Conservation (phyloP, 2,329 filamentous ascomycete genomes). For the Waltergamsia citrina region DNA sequence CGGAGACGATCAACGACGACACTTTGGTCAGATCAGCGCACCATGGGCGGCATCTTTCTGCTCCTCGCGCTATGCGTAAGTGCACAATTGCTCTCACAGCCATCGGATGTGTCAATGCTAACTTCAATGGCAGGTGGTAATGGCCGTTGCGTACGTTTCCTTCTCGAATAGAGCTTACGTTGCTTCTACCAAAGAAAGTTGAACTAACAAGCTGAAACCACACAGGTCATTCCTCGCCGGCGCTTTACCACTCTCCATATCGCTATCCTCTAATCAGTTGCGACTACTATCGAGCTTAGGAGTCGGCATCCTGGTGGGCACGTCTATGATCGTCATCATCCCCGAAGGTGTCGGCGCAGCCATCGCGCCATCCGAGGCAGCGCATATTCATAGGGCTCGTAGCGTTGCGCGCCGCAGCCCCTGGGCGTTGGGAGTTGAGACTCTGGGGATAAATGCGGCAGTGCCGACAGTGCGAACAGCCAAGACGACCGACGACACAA, state of each 20-base stretch:
- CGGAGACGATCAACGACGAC: background rate
- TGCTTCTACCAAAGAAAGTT: slow-evolving; percentile 8
- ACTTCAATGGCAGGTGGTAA: slow-evolving; percentile 34
- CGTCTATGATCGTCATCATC: slow-evolving; percentile 93
- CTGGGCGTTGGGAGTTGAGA: slow-evolving; percentile 9
- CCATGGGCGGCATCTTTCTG: slow-evolving; percentile 29
- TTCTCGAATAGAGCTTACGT: slow-evolving; percentile 4
- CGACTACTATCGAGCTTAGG: slow-evolving; percentile 86
- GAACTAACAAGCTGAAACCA: background rate
- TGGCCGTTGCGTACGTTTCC: slow-evolving; percentile 46
- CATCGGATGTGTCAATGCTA: slow-evolving; percentile 7
- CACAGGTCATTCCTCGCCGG: slow-evolving; percentile 86
- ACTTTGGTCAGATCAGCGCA: slow-evolving; percentile 4
- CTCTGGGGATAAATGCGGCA: slow-evolving; percentile 9
- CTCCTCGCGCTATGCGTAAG: slow-evolving; percentile 31
- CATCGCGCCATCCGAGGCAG: slow-evolving; percentile 39
- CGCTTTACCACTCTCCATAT: slow-evolving; percentile 80
- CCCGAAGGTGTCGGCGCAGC: slow-evolving; percentile 92
- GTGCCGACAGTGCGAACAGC: slow-evolving; percentile 8
- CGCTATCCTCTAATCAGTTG: slow-evolving; percentile 76
- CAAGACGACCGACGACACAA: slow-evolving; percentile 3
- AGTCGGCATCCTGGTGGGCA: slow-evolving; percentile 88
- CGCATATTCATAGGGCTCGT: slow-evolving; percentile 25
- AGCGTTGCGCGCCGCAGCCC: slow-evolving; percentile 21
- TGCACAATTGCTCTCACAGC: slow-evolving; percentile 5